Conservation (phyloP, 78 protist genomes). For the Dictyostelium discoideum region DNA sequence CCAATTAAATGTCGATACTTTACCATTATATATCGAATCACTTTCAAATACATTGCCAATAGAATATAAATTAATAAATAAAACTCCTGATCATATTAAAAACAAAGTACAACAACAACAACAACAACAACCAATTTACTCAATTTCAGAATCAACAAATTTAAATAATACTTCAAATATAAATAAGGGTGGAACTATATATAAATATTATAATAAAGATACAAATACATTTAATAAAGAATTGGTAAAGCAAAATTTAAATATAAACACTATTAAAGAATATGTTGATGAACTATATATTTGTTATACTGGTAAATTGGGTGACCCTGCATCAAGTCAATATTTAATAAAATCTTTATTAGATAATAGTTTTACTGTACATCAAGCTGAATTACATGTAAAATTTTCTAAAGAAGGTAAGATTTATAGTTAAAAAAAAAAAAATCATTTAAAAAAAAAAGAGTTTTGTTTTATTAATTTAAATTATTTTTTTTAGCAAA, state of each 20-base stretch:
- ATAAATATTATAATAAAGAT: slow-evolving; percentile 35
- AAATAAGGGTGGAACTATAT: not conserved
- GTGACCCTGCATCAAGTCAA: slow-evolving; percentile 80
- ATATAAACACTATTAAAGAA: not conserved
- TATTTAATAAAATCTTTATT: slow-evolving; percentile 43
- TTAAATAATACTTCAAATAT: not conserved
- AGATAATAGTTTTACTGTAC: slow-evolving; percentile 33
- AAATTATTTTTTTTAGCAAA: slow-evolving; percentile 10
- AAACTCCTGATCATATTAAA: slow-evolving; percentile 53
- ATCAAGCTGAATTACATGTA: slow-evolving; percentile 81
- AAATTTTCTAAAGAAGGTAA: slow-evolving; percentile 68
- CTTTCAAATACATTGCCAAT: slow-evolving; percentile 25
- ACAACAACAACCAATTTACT: not conserved
- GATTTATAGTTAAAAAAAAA: not conserved
- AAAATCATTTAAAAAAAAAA: not conserved
- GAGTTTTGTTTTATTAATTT: too few relatives aligned
- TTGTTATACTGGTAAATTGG: slow-evolving; percentile 61
- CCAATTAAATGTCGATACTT: not conserved
- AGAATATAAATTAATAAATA: slow-evolving; percentile 26
- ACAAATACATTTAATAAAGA: slow-evolving; percentile 65
- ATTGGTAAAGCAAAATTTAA: not conserved
- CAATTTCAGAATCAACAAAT: not conserved
- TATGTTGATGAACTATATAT: slow-evolving; percentile 54
- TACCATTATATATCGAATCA: slow-evolving; percentile 67
- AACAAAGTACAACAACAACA: slow-evolving; percentile 12